phyloP scores from a whole-genome alignment of 768 basidiomycete genomes.

The Phlebiopsis flavidoalba region DNA sequence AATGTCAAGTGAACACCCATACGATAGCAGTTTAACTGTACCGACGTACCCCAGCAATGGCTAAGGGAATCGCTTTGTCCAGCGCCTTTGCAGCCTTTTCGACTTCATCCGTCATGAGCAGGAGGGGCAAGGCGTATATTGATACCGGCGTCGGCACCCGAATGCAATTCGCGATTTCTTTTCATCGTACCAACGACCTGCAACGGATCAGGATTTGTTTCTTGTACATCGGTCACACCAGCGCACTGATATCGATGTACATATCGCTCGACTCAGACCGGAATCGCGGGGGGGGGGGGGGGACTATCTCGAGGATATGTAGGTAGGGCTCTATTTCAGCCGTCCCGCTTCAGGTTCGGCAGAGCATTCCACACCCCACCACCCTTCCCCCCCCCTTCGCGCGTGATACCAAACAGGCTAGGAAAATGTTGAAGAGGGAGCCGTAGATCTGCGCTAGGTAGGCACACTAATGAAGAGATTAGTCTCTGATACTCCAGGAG shows the following conservation, averaged over 20 bases:
- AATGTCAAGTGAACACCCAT: background rate
- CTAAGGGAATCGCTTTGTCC: slow-evolving; percentile 80
- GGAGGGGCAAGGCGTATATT: slow-evolving; percentile 76
- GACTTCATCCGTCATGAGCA: slow-evolving; percentile 83
- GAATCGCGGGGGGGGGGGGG: too few species aligned
- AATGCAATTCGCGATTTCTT: slow-evolving; percentile 61
- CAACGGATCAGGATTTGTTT: slow-evolving; percentile 55
- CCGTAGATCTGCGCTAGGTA: slow-evolving; percentile 65
- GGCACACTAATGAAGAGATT: slow-evolving; percentile 44
- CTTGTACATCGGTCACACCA: slow-evolving; percentile 65
- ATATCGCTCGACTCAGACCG: slow-evolving; percentile 64
- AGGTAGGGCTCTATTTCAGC: slow-evolving; percentile 64
- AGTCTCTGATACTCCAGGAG: background rate
- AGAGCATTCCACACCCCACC: slow-evolving; percentile 79
- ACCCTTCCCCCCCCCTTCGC: too few species aligned
- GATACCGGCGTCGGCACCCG: slow-evolving; percentile 62
- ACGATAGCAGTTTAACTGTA: background rate
- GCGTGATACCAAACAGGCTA: slow-evolving; percentile 80
- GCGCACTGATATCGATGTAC: slow-evolving; percentile 67
- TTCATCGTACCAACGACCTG: slow-evolving; percentile 54
- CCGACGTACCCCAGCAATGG: slow-evolving; percentile 69
- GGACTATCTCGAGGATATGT: slow-evolving; percentile 63
- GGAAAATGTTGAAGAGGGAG: slow-evolving; percentile 79
- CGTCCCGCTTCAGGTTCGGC: slow-evolving; percentile 67
- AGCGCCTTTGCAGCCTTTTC: slow-evolving; percentile 81